Base-by-base conservation (phyloP, 2,329 filamentous ascomycete genomes). In the Dichotomopilus funicola region DNA sequence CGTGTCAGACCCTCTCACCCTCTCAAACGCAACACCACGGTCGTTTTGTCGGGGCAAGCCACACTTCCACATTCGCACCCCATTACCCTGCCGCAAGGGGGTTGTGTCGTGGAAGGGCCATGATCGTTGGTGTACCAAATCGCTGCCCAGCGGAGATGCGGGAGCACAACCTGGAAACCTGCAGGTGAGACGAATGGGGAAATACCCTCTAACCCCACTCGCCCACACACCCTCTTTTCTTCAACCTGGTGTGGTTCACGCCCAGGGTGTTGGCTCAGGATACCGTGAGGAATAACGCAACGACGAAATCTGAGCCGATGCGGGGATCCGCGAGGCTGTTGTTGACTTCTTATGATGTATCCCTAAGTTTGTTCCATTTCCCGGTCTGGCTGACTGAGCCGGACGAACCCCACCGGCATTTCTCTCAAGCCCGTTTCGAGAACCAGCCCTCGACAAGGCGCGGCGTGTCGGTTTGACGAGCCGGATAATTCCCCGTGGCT, bases 401-500 rank as follows among this genome's bases (percentile, higher is more conserved):
- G 19, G 19, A 27, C 19, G 19, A 27, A 27, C 19, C 19, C 19
- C 19, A 27, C 19, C 19, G 19, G 19, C 19, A 27, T 27, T 27
- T 27, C 19, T 27, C 19, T 27, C 19, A 27, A 27, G 19, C 19
- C 3, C 19, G 40, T 12, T 4, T 46, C 48, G 5, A 40, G 37
- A 36, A 1, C 47, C 49, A 42, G 43, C 31, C 31, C 40, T 33
- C 37, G 51, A 44, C 42, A 12, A 45, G 52, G 36, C 37, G 43
- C 41, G 45, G 46, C 37, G 42, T 34, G 19, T 52, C 38, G 45
- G 51, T 49, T 54, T 60, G 55, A 49, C 47, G 47, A 49, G 50
- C 57, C 57, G 57, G 57, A 59, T 57, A 59, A 59, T 57, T 54
- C 19, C 19, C 19, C 19, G 46, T 48, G 48, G 46, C 52, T 53